Evolutionary conservation across 2,329 filamentous ascomycete species (phyloP).

Genomic region (Cryoendolithus antarcticus): DNA sequence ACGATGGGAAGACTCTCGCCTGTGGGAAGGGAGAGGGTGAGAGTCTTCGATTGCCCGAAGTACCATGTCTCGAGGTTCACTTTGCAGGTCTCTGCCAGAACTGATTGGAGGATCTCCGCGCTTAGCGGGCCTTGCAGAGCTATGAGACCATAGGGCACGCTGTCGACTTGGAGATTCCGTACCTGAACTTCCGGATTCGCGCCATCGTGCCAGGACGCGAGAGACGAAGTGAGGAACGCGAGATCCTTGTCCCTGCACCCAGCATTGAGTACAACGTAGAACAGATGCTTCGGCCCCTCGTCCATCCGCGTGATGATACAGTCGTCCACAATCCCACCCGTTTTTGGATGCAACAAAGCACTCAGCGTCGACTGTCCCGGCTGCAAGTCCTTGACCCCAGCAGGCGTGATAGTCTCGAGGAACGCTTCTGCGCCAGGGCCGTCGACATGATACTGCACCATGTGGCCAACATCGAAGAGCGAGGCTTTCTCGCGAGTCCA

Average conservation of each 20-base stretch:
- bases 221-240: conserved; percentile 59
- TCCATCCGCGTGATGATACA: conserved; percentile 80
- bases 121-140: conserved; percentile 81
- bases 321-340: conserved; percentile 90
- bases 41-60: conserved; percentile 65
- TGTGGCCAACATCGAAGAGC: conserved; percentile 92
- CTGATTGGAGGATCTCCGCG: conserved; percentile 52
- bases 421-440: conserved; percentile 72
- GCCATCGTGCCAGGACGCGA: conserved; percentile 47
- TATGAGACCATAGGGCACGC: conserved; percentile 60
- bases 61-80: conserved; percentile 52
- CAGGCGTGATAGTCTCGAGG: conserved; percentile 73
- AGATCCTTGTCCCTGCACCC: conserved; percentile 83
- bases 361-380: conserved; percentile 67
- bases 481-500: conserved; percentile 83
- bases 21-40: conserved; percentile 50
- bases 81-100: conserved; percentile 43
- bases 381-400: conserved; percentile 51
- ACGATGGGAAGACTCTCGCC: conserved; percentile 47
- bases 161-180: conserved; percentile 23
- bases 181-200: conserved; percentile 26
- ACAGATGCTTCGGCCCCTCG: conserved; percentile 35
- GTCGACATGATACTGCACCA: conserved; percentile 77
- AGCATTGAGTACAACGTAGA: conserved; percentile 93
- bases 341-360: conserved; percentile 64